Base-by-base conservation (phyloP, 257 asterid species). In the Agastache rugosa region DNA sequence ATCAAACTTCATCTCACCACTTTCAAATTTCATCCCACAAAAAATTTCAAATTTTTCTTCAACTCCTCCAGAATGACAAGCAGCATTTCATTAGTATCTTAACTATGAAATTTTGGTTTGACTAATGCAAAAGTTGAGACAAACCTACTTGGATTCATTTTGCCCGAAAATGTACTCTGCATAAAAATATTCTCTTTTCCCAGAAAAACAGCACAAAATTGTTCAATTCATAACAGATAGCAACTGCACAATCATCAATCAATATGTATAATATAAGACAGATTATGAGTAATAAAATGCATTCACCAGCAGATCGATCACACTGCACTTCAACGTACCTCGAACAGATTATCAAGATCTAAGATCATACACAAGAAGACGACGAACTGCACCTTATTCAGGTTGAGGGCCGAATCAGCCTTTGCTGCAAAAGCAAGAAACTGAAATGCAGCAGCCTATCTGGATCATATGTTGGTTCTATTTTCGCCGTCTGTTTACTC, bases 401-500 rank as follows among this genome's bases (percentile, higher is more conserved):
- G 51, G 62, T 41, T 56, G 64, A 55, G 5, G 7, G 20, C 53
- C 4, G 25, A 34, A 55, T 71, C 63, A 31, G 50, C 54, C 63
- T 55, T 48, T 11, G 60, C 25, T 14, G 15, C 54, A 60, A 69
- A 47, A 7, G 27, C 25, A 65, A 37, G 19, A 17, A 37, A 51
- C 2, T 11, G 5, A 0, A 8, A 45, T 23, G 44, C 44, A 7
- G 10, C 10, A 67, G 19, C 42, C 37, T 27, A 3, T 31, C 14
- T 34, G 65, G 29, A 56, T 34, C 34, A 5, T 12, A 63, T 0
- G 11, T 29, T 12, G 34, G 41, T 56, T 58, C 84, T 82, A 88
- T 77, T 86, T 90, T 68, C 93, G 80, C 35, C 97, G 91, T 74
- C 96, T 87, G 71, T 75, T 79, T 51, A 75, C 71, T 56, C 78